These are phyloP conservation scores for Naganishia randhawae DNA, from an alignment of 768 basidiomycete genomes.

Conservation along the genomic window DNA sequence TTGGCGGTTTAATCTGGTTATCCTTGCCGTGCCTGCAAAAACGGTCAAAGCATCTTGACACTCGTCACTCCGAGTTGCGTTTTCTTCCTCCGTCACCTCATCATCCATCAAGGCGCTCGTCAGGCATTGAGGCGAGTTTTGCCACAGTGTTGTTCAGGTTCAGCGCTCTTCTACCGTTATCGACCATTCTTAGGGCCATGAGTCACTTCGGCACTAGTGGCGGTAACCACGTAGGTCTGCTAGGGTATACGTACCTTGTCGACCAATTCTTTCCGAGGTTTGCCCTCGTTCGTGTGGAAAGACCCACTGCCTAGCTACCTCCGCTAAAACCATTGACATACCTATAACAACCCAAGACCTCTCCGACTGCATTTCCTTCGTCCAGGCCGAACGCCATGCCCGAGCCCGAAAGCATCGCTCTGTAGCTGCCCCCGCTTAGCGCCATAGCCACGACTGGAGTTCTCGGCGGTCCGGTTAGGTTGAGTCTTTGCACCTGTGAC, in stretches of 20 bases:
- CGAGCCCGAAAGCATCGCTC: conserved; percentile 66
- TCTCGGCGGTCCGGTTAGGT: conserved; percentile 25
- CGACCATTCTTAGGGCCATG: conserved; percentile 42
- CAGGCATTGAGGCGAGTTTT: too few relatives aligned
- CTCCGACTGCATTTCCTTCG: background rate
- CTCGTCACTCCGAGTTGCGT: too few relatives aligned
- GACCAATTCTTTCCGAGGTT: conserved; percentile 37
- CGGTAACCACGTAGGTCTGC: too few relatives aligned
- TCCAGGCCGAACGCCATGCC: conserved; percentile 36
- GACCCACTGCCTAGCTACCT: conserved; percentile 53
- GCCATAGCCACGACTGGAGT: conserved; percentile 58
- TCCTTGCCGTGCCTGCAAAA: too few relatives aligned
- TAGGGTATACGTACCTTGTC: conserved; percentile 46
- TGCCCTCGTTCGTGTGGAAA: conserved; percentile 51
- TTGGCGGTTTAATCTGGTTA: too few relatives aligned
- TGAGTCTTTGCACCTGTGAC: background rate
- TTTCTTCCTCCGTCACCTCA: too few relatives aligned
- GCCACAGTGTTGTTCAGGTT: too few relatives aligned
- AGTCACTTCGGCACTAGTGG: conserved; percentile 37
- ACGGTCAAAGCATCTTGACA: too few relatives aligned
- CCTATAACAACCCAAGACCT: conserved; percentile 63
- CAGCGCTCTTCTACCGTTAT: too few relatives aligned
- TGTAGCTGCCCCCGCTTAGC: conserved; percentile 66
- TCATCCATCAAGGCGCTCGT: too few relatives aligned
- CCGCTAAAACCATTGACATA: conserved; percentile 61